Conservation (phyloP, 2,329 filamentous ascomycete species). For the Triangularia setosa region DNA sequence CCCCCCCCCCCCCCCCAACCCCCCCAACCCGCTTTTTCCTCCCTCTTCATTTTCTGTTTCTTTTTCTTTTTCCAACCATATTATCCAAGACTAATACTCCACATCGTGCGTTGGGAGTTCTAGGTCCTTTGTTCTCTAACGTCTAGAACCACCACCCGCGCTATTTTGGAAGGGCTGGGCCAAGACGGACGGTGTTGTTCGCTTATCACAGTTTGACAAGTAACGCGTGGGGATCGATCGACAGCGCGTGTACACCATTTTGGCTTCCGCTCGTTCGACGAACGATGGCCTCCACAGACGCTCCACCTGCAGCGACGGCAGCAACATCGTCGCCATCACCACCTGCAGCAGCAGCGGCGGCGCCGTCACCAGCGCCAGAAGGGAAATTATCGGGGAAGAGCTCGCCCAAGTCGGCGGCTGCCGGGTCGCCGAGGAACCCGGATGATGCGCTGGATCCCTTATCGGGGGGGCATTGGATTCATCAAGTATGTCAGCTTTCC, state of each 20-base stretch:
- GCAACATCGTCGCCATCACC: not conserved
- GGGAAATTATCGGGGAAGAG: not conserved
- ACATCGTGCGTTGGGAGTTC: too few species aligned
- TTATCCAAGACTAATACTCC: too few species aligned
- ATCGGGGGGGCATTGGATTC: not conserved
- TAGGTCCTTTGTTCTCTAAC: not conserved
- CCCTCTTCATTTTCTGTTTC: too few species aligned
- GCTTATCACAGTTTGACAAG: not conserved
- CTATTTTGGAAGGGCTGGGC: not conserved
- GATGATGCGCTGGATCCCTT: not conserved
- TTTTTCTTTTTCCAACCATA: too few species aligned
- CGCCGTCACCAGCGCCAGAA: not conserved
- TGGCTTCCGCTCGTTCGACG: not conserved
- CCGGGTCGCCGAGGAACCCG: not conserved
- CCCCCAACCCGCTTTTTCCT: too few species aligned
- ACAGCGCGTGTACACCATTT: too few species aligned
- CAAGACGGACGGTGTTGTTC: not conserved
- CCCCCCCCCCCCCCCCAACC: too few species aligned
- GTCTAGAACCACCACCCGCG: not conserved
- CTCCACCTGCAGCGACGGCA: not conserved
- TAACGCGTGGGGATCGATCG: not conserved
- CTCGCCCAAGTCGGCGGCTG: not conserved
- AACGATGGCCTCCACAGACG: not conserved
- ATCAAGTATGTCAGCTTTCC: not conserved
- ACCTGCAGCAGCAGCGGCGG: not conserved